Base-by-base conservation (phyloP, 2,329 filamentous ascomycete species). In the Fusarium napiforme region DNA sequence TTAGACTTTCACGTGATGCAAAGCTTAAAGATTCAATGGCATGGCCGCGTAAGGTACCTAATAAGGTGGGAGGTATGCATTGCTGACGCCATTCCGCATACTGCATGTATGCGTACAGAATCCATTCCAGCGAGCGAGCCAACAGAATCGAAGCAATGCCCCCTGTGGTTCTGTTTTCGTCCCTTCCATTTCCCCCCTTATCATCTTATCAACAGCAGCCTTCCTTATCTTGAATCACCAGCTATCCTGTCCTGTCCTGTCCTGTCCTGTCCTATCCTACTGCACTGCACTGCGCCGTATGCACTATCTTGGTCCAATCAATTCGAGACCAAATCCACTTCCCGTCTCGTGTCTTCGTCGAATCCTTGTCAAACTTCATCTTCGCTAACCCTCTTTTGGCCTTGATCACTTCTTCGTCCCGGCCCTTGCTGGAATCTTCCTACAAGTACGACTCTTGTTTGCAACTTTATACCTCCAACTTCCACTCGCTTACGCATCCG, bases 321-420 rank as follows among this genome's bases (percentile, higher is more conserved):
- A 76, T 73, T 67, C 63, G 66, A 70, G 58, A 57, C 64, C 46
- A 62, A 65, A 64, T 59, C 69, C 60, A 60, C 69, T 53, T 62
- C 61, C 47, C 64, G 39, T 66, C 71, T 77, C 74, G 73, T 75
- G 72, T 77, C 61, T 49, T 64, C 49, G 30, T 53, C 47, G 39
- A 59, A 74, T 43, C 72, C 72, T 69, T 72, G 72, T 69, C 58
- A 21, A 43, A 60, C 52, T 43, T 40, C 52, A 65, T 61, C 40
- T 11, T 63, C 39, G 55, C 72, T 75, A 75, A 60, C 56, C 72
- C 66, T 67, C 65, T 75, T 75, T 61, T 70, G 58, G 58, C 57
- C 32, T 63, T 39, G 37, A 58, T 34, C 26, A 50, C 42, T 60
- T 59, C 39, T 30, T n/a, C 32, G 52, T 60, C 34, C 64, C 34